Evolutionary conservation across 116 monocot genomes (phyloP), one percentile per base, ranked within the genome.

Genomic region (Thalassia testudinum): DNA sequence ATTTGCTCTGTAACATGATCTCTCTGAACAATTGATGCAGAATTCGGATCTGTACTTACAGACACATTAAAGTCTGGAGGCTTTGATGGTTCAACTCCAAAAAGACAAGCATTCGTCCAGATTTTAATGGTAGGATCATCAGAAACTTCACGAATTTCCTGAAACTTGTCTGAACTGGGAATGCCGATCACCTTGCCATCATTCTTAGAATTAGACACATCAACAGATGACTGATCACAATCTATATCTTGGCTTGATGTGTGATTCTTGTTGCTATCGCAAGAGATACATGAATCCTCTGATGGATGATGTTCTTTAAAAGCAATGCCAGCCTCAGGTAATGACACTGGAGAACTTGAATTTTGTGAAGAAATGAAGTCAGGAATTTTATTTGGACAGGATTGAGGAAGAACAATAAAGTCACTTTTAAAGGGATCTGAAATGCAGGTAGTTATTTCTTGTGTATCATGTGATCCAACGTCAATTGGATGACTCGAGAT

Each of bases 21-120:
- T 10, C 30, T 10, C 6, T 5, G 30, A 34, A 34, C 10, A 10
- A 10, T 10, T 10, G 29, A 47, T 12, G 30, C 42, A 34, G 45
- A 12, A 49, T 43, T 28, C 43, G 67, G 54, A 12, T 8, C 49
- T 30, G 27, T 16, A 58, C 7, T 49, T 43, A 56, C 48, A 26
- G 51, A 55, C n/a, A 47, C 43, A 42, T 42, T 62, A 49, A 82
- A 55, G 54, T 72, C 78, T 50, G 61, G 73, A 60, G 95, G 95
- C 62, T 87, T 95, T 37, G 88, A 95, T 56, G 95, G 95, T 49
- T 81, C 71, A 52, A 95, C 66, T 63, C 95, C 95, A 34, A 95
- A 69, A 67, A 95, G 80, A 16, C 71, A 62, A 38, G 78, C 95
- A 75, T 95, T 95, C 42, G 91, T 90, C 99, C 99, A 99, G 44